Conservation (phyloP, 2,329 filamentous ascomycete genomes). For the Cladophialophora chaetospira region DNA sequence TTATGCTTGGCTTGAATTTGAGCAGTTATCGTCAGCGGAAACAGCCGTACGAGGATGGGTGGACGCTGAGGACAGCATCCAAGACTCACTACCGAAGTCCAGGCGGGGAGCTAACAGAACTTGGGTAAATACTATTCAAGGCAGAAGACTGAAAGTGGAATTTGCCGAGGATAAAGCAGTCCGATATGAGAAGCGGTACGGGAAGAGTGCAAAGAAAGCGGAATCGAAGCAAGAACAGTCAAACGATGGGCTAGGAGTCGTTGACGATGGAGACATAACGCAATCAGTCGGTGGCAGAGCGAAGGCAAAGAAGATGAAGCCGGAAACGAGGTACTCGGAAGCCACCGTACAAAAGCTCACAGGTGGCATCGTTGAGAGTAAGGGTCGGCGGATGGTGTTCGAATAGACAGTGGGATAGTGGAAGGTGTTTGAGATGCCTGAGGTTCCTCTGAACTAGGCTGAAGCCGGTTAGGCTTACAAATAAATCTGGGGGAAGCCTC, state of each 20-base stretch:
- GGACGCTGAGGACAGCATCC: conserved; percentile 58
- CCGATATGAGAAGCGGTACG: conserved; percentile 91
- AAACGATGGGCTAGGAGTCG: conserved; percentile 43
- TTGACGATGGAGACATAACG: conserved; percentile 1
- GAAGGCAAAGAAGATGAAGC: conserved; percentile 33
- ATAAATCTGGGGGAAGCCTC: conserved; percentile 3
- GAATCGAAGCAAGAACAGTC: conserved; percentile 34
- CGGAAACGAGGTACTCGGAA: conserved; percentile 49
- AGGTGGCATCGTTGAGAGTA: conserved; percentile 74
- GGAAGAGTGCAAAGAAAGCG: conserved; percentile 63
- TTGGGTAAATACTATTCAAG: conserved; percentile 83
- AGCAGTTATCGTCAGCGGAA: conserved; percentile 72
- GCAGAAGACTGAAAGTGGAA: conserved; percentile 81
- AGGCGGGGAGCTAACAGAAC: conserved; percentile 66
- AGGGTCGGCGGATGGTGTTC: conserved; percentile 82
- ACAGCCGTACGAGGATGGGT: conserved; percentile 80
- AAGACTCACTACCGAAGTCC: conserved; percentile 32
- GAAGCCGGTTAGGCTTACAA: neutral
- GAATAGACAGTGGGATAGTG: conserved; percentile 45
- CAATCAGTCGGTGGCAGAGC: neutral
- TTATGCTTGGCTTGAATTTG: conserved; percentile 92
- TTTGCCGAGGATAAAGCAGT: conserved; percentile 88
- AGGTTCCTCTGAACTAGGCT: neutral
- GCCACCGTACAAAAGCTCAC: conserved; percentile 66
- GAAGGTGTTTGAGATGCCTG: neutral